Evolutionary conservation across 768 basidiomycete species (phyloP), one percentile per base, ranked within the genome.

Genomic region (Boletellus sp.): DNA sequence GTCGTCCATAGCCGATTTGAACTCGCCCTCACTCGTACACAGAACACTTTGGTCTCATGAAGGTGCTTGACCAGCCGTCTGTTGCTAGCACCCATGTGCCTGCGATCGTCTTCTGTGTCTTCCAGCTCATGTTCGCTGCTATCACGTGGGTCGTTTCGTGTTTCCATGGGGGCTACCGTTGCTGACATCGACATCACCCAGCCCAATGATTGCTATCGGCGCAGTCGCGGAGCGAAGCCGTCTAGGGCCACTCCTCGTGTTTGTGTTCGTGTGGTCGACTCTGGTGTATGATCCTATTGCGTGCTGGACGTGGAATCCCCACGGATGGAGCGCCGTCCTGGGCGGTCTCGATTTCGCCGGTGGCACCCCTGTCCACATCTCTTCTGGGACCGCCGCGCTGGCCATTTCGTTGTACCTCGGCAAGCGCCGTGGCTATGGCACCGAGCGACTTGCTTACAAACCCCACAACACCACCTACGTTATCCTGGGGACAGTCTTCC

Each of bases 351-450:
- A 94, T 65, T 94, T 95, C 53, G 94, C 94, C 9, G 94, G 94
- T 24, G 95, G 95, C 45, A 94, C 92, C 11, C 95, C 95, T 19
- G 93, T 99, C 53, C 94, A 99, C 65, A 97, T 99, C 58, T 87
- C 88, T 16, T 94, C 92, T 15, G 95, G 95, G 41, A 84, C 84
- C 1, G 93, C 92, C 1, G 95, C 90, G 2, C 78, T 98, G 31
- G 94, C 90, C 11, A 89, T 94, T 55, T 94, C 88, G 22, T 71
- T 93, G 60, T 96, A 86, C 66, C 85, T 99, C 32, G 94, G 95
- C 35, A 91, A 87, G 61, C 85, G 94, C 45, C 76, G 87, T 28
- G 94, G 94, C 1, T 97, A 91, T 55, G 94, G 94, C 15, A 95
- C 94, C 3, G 86, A 90, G 59, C 78, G 85, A 22, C 80, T 96